A percentile compares a stretch with the other conserved stretches of the same genome.
Evolutionary conservation across 108 stramenopile genomes (phyloP).

Genomic region (Cyclotella baltica): DNA sequence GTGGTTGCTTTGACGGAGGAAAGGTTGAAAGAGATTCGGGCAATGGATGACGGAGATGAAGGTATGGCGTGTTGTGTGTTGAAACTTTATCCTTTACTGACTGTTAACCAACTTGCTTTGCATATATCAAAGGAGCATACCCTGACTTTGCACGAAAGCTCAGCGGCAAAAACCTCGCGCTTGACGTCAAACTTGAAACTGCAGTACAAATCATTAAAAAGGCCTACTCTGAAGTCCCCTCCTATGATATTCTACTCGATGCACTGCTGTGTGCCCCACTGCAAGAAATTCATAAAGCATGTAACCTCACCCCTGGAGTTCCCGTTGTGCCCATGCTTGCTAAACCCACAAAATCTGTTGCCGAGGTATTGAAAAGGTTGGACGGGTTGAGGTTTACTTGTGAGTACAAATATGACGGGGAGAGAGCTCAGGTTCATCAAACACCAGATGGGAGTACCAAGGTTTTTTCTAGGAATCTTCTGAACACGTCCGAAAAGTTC

Average conservation of each 20-base stretch:
- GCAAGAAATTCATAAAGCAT: conserved; percentile 71
- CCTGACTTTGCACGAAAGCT: conserved; percentile 59
- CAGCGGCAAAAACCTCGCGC: conserved; percentile 48
- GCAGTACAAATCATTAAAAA: conserved; percentile 94
- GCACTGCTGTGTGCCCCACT: conserved; percentile 85
- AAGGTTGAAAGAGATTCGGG: conserved; percentile 45
- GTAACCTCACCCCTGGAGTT: conserved; percentile 92
- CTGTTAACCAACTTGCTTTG: neutral
- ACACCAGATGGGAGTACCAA: conserved; percentile 79
- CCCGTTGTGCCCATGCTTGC: conserved; percentile 99
- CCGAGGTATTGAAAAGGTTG: conserved; percentile 95
- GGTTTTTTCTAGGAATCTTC: conserved; percentile 89
- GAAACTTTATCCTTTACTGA: neutral
- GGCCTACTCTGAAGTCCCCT: conserved; percentile 96
- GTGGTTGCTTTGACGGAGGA: conserved; percentile 44
- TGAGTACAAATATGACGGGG: conserved; percentile 99
- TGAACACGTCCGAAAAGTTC: conserved; percentile 88
- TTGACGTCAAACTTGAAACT: conserved; percentile 83
- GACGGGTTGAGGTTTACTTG: conserved; percentile 93
- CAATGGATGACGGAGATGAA: conserved; percentile 49
- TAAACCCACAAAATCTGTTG: conserved; percentile 93
- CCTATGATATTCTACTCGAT: conserved; percentile 88
- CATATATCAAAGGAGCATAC: conserved; percentile 38
- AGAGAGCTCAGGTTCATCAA: conserved; percentile 95
- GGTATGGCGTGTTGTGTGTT: neutral